A percentile compares a stretch with the other conserved stretches of the same genome.
These are phyloP conservation scores for Scheffersomyces segobiensis DNA, from an alignment of 1,139 yeast genomes.

Conservation along the genomic window DNA sequence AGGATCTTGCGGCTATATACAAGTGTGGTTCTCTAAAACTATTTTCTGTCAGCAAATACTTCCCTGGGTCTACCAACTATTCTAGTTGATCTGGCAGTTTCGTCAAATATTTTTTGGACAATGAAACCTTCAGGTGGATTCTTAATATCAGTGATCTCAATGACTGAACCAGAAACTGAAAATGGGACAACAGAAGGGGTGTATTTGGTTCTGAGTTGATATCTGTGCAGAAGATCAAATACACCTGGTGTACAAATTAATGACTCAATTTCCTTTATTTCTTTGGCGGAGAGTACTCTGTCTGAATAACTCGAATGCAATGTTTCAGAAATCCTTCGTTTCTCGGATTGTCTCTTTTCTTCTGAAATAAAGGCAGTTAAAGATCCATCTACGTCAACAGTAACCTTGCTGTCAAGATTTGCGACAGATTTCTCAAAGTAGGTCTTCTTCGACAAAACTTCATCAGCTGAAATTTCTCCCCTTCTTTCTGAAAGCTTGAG, in stretches of 20 bases:
- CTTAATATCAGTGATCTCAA: conserved; percentile 26
- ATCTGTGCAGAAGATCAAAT: conserved; percentile 26
- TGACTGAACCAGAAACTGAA: conserved; percentile 35
- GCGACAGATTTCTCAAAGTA: conserved; percentile 4
- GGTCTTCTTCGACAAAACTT: conserved; percentile 15
- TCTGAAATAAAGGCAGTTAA: conserved; percentile 22
- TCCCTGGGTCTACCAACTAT: conserved; percentile 42
- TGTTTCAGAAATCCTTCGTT: conserved; percentile 17
- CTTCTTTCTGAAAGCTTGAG: conserved; percentile 43
- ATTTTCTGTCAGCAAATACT: conserved; percentile 15
- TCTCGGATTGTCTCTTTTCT: conserved; percentile 19
- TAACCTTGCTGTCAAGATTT: conserved; percentile 17
- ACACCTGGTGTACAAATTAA: conserved; percentile 40
- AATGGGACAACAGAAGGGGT: conserved; percentile 39
- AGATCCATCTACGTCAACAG: conserved; percentile 30
- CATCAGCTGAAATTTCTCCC: conserved; percentile 37
- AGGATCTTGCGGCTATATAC: conserved; percentile 12
- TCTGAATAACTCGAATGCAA: conserved; percentile 22
- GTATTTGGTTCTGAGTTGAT: conserved; percentile 22
- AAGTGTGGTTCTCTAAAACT: conserved; percentile 3
- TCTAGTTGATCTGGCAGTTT: conserved; percentile 23
- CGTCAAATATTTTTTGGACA: conserved; percentile 37
- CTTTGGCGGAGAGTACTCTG: conserved; percentile 25
- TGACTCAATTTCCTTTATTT: conserved; percentile 20
- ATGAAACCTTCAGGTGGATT: conserved; percentile 36